These are phyloP conservation scores for Candida methanosorbosa DNA, from an alignment of 805 yeast species.

Conservation along the genomic window DNA sequence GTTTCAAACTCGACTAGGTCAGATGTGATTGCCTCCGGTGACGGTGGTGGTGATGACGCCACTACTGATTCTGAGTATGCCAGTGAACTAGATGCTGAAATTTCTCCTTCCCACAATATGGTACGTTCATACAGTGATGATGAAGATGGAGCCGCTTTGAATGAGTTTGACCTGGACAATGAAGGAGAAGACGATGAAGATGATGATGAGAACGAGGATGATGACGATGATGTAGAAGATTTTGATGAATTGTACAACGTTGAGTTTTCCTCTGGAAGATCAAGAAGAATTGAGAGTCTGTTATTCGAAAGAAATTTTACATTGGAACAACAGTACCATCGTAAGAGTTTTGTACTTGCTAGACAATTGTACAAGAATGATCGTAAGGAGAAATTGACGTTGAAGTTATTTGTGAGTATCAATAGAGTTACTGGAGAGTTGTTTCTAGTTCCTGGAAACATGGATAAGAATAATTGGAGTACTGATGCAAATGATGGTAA, in stretches of 20 bases:
- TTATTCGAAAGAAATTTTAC: constrained; percentile 17
- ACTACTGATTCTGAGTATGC: constrained; percentile 11
- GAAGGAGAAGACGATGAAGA: constrained; percentile 6
- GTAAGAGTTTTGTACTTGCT: constrained; percentile 17
- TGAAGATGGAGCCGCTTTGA: background rate
- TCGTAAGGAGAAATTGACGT: constrained; percentile 8
- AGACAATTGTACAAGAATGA: constrained; percentile 19
- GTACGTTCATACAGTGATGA: background rate
- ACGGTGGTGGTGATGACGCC: constrained; percentile 2
- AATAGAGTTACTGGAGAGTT: constrained; percentile 26
- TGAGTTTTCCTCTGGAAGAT: constrained; percentile 21
- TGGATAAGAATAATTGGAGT: constrained; percentile 25
- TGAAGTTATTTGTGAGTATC: constrained; percentile 18
- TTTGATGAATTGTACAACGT: constrained; percentile 16
- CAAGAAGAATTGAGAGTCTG: constrained; percentile 20
- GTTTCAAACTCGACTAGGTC: background rate
- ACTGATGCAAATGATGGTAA: constrained; percentile 24
- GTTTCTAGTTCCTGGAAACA: constrained; percentile 22
- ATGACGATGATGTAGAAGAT: constrained; percentile 11
- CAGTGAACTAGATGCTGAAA: constrained; percentile 9
- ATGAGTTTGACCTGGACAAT: constrained; percentile 5
- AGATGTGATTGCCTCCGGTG: background rate
- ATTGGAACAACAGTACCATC: constrained; percentile 18
- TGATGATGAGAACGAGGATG: constrained; percentile 13
- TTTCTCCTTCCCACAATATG: constrained; percentile 6